Evolutionary conservation across 2,329 filamentous ascomycete genomes (phyloP), one percentile per base, ranked within the genome.

Genomic region (Aureobasidium sp.): DNA sequence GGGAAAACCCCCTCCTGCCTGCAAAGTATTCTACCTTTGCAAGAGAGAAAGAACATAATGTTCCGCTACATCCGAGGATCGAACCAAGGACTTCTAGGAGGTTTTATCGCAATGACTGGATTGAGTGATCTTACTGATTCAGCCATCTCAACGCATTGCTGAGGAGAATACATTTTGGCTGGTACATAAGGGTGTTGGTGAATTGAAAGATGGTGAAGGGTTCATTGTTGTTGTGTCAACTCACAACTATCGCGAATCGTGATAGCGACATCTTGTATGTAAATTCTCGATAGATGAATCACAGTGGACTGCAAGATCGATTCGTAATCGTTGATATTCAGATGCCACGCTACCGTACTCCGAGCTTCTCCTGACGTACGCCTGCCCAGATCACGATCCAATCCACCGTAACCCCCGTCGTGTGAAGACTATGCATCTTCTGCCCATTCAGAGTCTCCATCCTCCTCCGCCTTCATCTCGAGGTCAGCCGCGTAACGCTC

Each of bases 401-500:
- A 15, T 9, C 22, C 11, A 45, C 9, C 19, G 11, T n/a, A 19
- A 19, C n/a, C 9, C n/a, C n/a, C 7, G 17, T 1, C 19, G 5
- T 8, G 11, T 11, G 2, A 47, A 6, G 3, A 7, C 44, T 47
- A 52, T 17, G 19, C 3, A 35, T 52, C 31, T 19, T 52, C 48
- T 11, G 31, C 17, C 29, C 48, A 52, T 17, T 52, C 48, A 27
- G 31, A 37, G 1, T 52, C 29, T 14, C 9, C n/a, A n/a, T 52
- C 29, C 14, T 9, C 48, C 8, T 52, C 48, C 19, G 7, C n/a
- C 33, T 24, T 52, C 15, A 12, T 17, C 12, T 19, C 39, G 27
- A 52, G 48, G n/a, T 33, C 48, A 4, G 48, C 15, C n/a, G 48
- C 24, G 39, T 52, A 52, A 2, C 48, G 31, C 33, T 52, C 48